Evolutionary conservation across 306 rosid species (phyloP), one percentile per base, ranked within the genome.

Genomic region (Medicago lupulina): DNA sequence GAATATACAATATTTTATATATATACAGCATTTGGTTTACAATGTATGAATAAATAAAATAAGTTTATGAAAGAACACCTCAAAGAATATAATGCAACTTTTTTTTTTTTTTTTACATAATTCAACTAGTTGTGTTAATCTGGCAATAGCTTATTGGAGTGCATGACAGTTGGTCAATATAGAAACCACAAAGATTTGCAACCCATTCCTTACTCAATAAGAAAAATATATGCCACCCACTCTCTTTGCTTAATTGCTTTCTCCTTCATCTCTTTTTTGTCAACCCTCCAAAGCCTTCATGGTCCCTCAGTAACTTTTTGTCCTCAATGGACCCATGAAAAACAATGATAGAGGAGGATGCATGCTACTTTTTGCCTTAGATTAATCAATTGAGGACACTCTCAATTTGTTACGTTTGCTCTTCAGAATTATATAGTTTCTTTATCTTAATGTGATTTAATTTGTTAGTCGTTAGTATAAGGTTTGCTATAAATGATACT

Each of bases 181-280:
- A 36, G 66, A 70, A 55, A 25, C 44, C 81, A 15, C 38, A 66
- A n/a, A 34, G 50, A 67, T 21, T 47, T 60, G 43, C 9, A 50
- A 72, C 12, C 65, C 76, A 28, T 83, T 81, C 59, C 92, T 88
- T 88, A 83, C 68, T 79, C 46, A 18, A 62, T 84, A 86, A 88
- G 90, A 84, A 83, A 86, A 86, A 66, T 31, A 66, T 31, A 61
- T 67, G 80, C 77, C 71, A 73, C 79, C 14, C 64, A 58, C 64
- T 58, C 15, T 21, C 64, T 58, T 34, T 44, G 51, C 79, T 38
- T 18, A 44, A 61, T 28, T 36, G 41, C 59, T 76, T 83, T 9
- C 54, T 58, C 12, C 64, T n/a, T 6, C 57, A 23, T 23, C 64
- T 18, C 18, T 76, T 70, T 81, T 80, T 61, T 67, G 50, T 46